phyloP scores from a whole-genome alignment of 1,284 basidiomycete genomes.

The Rhodotorula sp. region DNA sequence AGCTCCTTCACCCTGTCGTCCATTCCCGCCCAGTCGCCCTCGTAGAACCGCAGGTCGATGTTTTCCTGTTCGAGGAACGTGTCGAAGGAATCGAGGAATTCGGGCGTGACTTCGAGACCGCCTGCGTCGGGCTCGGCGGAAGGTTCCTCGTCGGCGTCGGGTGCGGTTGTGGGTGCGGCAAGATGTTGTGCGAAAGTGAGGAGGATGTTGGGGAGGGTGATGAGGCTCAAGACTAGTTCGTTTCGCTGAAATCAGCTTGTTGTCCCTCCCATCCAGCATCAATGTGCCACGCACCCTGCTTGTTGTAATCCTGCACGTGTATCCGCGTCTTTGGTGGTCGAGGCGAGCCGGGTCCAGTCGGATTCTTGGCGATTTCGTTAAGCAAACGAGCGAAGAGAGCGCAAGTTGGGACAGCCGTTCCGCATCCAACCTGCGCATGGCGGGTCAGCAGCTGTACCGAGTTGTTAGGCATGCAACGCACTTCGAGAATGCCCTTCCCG shows the following conservation, averaged over 20 bases:
- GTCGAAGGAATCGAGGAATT: conserved; percentile 65
- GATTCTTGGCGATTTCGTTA: conserved; percentile 22
- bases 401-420: conserved; percentile 79
- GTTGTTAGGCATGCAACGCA: conserved; percentile 43
- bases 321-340: conserved; percentile 50
- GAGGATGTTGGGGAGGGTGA: conserved; percentile 82
- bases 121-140: conserved; percentile 46
- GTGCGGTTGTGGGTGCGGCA: conserved; percentile 21
- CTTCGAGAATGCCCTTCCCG: conserved; percentile 65
- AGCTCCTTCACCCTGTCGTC: conserved; percentile 13
- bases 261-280: not conserved
- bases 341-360: conserved; percentile 1
- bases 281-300: conserved; percentile 35
- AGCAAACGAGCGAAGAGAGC: conserved; percentile 59
- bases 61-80: conserved; percentile 57
- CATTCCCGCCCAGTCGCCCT: conserved; percentile 68
- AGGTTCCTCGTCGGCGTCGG: conserved; percentile 46
- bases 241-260: too few relatives aligned
- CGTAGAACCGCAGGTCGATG: conserved; percentile 70
- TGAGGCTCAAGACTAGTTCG: conserved; percentile 38
- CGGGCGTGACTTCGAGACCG: conserved; percentile 63
- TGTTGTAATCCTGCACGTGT: conserved; percentile 93
- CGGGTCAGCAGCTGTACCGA: not conserved
- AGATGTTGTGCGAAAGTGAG: conserved; percentile 61
- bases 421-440: conserved; percentile 73